Evolutionary conservation across 176 grass and related monocot species (phyloP), one percentile per base, ranked within the genome.

Genomic region (Avena eriantha): DNA sequence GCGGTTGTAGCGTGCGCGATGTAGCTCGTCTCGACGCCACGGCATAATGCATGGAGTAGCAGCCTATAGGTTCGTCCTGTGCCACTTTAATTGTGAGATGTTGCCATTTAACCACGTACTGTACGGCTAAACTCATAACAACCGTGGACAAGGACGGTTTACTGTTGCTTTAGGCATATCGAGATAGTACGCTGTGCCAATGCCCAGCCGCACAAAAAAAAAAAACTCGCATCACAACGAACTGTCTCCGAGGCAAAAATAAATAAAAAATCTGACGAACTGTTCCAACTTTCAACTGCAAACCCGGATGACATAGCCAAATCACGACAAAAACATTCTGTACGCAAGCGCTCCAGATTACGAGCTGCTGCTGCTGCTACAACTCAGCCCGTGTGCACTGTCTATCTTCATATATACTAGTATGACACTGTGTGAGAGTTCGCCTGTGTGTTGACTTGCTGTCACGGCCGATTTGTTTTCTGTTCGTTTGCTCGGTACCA

Each of bases 1-100:
- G 60, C 19, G 74, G 12, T 45, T 11, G 10, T 17, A 22, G 4
- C 18, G 9, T 0, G 21, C 10, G 49, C 21, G 18, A 50, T 39
- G 83, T 67, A 11, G 81, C 81, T 58, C 21, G 39, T 53, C 73
- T 78, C 7, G 26, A n/a, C 43, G 18, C 81, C 75, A 19, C 7
- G 68, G 17, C 50, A 76, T 17, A 48, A 73, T 14, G n/a, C 70
- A 5, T 78, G 80, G 35, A 29, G 1, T 29, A 29, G 0, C 29
- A 29, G 29, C 29, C 29, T 29, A 29, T 29, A 1, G 29, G 29
- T 29, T 29, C 29, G 29, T 29, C 34, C 12, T 82, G 60, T n/a
- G 31, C 16, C 8, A 39, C 7, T 18, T 57, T 67, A n/a, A 35
- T 21, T 21, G 5, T 8, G 51, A 51, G 53, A 50, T 24, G 67